Evolutionary conservation across 805 yeast species (phyloP).

Genomic region (Saccharomycopsis javanensis): DNA sequence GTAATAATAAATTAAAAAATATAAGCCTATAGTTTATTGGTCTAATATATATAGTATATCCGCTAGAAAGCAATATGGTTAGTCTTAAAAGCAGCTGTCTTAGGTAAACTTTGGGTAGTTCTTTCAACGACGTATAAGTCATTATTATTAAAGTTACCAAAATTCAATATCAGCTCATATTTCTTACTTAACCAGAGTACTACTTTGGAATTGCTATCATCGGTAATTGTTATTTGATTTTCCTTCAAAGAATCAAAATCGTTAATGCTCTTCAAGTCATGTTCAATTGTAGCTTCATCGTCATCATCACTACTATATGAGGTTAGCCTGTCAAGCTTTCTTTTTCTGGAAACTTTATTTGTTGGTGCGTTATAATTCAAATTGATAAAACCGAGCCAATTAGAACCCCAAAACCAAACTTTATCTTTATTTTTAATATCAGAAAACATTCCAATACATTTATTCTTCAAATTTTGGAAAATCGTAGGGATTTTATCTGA

Average conservation of each 20-base stretch:
- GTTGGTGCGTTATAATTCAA: constrained; percentile 30
- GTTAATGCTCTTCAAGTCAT: constrained; percentile 1
- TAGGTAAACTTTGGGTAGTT: constrained; percentile 48
- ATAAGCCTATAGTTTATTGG: not conserved
- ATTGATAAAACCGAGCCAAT: constrained; percentile 62
- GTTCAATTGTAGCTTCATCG: constrained; percentile 22
- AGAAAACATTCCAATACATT: constrained; percentile 62
- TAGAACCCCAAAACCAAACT: constrained; percentile 82
- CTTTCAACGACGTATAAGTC: constrained; percentile 72
- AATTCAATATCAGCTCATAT: constrained; percentile 62
- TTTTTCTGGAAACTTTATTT: constrained; percentile 3
- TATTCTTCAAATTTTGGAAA: constrained; percentile 47
- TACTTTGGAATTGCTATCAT: not conserved
- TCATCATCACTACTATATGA: constrained; percentile 15
- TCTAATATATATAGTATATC: not conserved
- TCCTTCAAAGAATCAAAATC: not conserved
- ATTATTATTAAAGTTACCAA: constrained; percentile 40
- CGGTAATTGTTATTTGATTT: not conserved
- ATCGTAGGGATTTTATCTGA: constrained; percentile 65
- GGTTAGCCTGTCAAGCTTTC: constrained; percentile 15
- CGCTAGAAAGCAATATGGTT: constrained; percentile 12
- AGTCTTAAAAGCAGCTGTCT: constrained; percentile 47
- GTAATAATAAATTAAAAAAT: not conserved
- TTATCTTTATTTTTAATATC: constrained; percentile 33
- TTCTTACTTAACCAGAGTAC: constrained; percentile 71